These are phyloP conservation scores for Rickenella mellea DNA, from an alignment of 768 basidiomycete species.

Conservation along the genomic window DNA sequence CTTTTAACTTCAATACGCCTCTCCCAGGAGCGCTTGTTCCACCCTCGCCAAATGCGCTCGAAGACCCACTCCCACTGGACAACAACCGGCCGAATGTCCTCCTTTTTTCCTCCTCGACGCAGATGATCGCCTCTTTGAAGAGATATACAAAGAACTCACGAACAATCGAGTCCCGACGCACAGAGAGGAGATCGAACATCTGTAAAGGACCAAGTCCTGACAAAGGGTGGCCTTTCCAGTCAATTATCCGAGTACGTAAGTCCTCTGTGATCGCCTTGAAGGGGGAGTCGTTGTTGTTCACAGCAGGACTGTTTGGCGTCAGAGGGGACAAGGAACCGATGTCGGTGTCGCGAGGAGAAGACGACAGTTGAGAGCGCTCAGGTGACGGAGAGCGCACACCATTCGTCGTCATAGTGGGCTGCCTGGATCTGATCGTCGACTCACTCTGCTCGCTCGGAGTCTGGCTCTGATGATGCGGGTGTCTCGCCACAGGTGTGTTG, in stretches of 20 bases:
- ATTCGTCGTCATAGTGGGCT: not conserved
- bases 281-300: conserved; percentile 59
- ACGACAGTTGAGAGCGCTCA: not conserved
- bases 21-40: conserved; percentile 35
- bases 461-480: not conserved
- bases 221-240: conserved; percentile 94
- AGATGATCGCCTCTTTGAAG: conserved; percentile 96
- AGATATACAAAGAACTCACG: conserved; percentile 95
- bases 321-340: conserved; percentile 11
- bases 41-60: conserved; percentile 41
- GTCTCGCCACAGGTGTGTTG: no score
- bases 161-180: conserved; percentile 81
- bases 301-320: conserved; percentile 13
- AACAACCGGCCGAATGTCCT: conserved; percentile 68
- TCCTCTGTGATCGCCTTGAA: conserved; percentile 84
- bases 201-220: conserved; percentile 80
- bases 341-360: conserved; percentile 2
- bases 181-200: conserved; percentile 87
- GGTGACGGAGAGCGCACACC: not conserved
- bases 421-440: not conserved
- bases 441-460: not conserved
- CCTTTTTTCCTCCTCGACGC: conserved; percentile 95
- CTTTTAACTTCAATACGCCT: conserved; percentile 84
- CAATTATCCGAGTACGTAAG: conserved; percentile 80
- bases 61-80: conserved; percentile 36